Evolutionary conservation across 1,284 basidiomycete species (phyloP), one percentile per base, ranked within the genome.

Genomic region (Cryptococcus maquisensis): DNA sequence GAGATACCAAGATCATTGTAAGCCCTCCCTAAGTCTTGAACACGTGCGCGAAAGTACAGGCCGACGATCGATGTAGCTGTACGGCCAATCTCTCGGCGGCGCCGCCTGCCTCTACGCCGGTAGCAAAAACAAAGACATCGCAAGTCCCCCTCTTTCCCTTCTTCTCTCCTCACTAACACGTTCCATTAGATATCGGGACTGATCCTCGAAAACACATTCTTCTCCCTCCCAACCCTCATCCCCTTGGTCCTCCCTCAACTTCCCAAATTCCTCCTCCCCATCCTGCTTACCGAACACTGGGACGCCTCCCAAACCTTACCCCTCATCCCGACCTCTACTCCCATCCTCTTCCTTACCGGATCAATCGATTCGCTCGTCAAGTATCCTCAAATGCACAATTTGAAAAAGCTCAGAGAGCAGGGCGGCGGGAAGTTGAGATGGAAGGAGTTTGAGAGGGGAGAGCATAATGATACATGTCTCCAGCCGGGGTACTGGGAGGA

Each of bases 51-150:
- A n/a, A 12, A 18, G 37, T 39, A 39, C 12, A 43, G 28, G 53
- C 40, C 61, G 10, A 40, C 23, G 26, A 28, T 47, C 21, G 28
- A 32, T 49, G 44, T 42, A 68, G 70, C 51, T 94, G 0, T 98
- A 92, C 66, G 94, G 95, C 0, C 95, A 98, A 74, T 93, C 89
- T 7, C 90, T 98, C 28, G 95, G 95, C 15, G 94, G 94, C n/a
- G 94, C 94, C 0, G 93, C 98, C 1, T 82, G 88, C 13, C 87
- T 97, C 49, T 87, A 94, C 72, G 84, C 96, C 4, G 89, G 89
- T 0, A 86, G 85, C 53, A 82, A 83, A 38, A 94, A 94, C 69
- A 83, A 87, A 0, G 76, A 81, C 26, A 82, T 84, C 64, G 88
- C 87, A 54, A 47, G 75, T 71, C 9, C 6, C n/a, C 5, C 1